phyloP scores from a whole-genome alignment of 495 filamentous ascomycete species.

The Xylaria nigripes region DNA sequence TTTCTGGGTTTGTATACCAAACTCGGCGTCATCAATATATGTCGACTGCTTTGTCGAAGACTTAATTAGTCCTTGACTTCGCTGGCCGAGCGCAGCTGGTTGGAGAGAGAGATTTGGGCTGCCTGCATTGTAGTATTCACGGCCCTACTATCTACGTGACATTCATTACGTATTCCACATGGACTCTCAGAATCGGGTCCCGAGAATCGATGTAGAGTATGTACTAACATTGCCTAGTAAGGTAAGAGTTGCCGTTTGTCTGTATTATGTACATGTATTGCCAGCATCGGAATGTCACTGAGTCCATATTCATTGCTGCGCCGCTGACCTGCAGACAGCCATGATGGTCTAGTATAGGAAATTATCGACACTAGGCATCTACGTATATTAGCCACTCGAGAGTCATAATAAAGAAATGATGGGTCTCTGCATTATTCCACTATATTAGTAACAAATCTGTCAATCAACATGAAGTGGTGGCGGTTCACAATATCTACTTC shows the following conservation, averaged over 20 bases:
- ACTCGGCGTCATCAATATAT: neutral
- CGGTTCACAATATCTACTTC: too few relatives aligned
- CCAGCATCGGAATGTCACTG: neutral
- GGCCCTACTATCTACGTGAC: too few relatives aligned
- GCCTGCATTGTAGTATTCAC: neutral
- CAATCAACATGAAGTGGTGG: too few relatives aligned
- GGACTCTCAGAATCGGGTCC: too few relatives aligned
- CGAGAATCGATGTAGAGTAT: too few relatives aligned
- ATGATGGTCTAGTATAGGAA: neutral
- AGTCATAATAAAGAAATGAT: neutral
- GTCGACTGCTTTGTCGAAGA: neutral
- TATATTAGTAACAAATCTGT: too few relatives aligned
- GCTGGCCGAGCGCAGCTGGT: neutral
- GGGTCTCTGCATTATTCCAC: too few relatives aligned
- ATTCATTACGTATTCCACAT: too few relatives aligned
- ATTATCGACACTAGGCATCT: neutral
- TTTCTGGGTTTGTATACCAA: neutral
- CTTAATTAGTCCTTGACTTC: neutral
- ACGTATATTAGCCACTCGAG: neutral
- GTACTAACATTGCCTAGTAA: too few relatives aligned
- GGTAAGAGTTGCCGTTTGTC: neutral
- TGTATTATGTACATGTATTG: neutral
- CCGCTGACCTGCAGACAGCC: slow-evolving; percentile 6
- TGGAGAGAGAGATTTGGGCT: neutral
- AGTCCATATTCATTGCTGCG: neutral